Percentiles rank a stretch among this genome's conserved stretches.
Evolutionary conservation across 2,329 filamentous ascomycete genomes (phyloP).

Genomic region (Gliomastix tumulicola): DNA sequence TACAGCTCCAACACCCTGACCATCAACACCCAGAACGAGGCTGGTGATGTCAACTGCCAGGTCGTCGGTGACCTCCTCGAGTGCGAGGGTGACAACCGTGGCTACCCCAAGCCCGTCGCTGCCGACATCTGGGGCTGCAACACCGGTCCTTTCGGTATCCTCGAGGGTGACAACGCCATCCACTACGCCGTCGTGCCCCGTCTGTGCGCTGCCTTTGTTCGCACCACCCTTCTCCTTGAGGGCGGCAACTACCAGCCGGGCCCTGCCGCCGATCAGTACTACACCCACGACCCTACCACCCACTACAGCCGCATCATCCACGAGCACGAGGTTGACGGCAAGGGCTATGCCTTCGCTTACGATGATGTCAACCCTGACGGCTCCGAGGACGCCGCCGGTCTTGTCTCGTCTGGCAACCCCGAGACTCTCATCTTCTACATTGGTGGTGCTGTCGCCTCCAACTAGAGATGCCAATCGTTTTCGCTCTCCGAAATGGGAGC

Average conservation of each 20-base stretch:
- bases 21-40: constrained; percentile 33
- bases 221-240: constrained; percentile 35
- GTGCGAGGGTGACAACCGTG: constrained; percentile 33
- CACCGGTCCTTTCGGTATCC: constrained; percentile 35
- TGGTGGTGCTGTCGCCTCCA: constrained; percentile 10
- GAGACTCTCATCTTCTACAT: constrained; percentile 19
- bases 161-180: constrained; percentile 25
- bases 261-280: constrained; percentile 29
- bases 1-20: constrained; percentile 28
- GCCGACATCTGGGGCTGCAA: constrained; percentile 45
- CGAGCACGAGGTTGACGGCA: constrained; percentile 47
- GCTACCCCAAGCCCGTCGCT: constrained; percentile 32
- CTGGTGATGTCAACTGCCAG: constrained; percentile 31
- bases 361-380: constrained; percentile 58
- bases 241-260: constrained; percentile 40
- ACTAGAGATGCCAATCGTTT: too few species aligned
- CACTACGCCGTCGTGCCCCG: constrained; percentile 36
- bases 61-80: constrained; percentile 24
- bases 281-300: constrained; percentile 33
- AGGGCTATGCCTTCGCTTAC: constrained; percentile 61
- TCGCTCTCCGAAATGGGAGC: too few species aligned
- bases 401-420: constrained; percentile 15
- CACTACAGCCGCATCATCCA: constrained; percentile 59
- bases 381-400: constrained; percentile 40
- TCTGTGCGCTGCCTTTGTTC: constrained; percentile 43